Base-by-base conservation (phyloP, 768 basidiomycete species). In the Leucocoprinus birnbaumii region DNA sequence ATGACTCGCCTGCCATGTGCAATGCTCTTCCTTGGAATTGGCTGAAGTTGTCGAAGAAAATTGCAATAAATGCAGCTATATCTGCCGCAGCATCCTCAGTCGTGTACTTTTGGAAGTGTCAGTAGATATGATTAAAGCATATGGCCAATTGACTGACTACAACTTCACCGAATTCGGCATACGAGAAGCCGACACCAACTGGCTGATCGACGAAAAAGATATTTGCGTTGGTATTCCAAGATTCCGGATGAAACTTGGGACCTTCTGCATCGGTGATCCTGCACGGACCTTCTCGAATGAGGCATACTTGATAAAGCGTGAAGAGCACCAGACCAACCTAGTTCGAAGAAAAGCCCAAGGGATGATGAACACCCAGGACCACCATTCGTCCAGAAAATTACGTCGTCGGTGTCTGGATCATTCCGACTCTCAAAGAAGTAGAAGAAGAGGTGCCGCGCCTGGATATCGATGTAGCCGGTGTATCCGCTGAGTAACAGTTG, bases 51-150 rank as follows among this genome's bases (percentile, higher is more conserved):
- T 91, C 85, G 61, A 91, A 89, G 70, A 91, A 91, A 53, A 93
- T 86, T 2, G 80, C 73, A 51, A 91, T 73, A 68, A 92, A 92
- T 0, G 89, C 85, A 47, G 86, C 76, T 37, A 91, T 73, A 62
- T 92, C 86, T 58, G 79, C 80, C 3, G 89, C 86, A 0, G 90
- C 91, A n/a, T 84, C 84, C 67, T 92, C 89, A 0, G 90, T 88
- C 0, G 86, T 90, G 48, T 76, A 75, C 84, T 86, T 40, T 16
- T 35, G 16, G 37, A 0, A 16, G 16, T 8, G 54, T 38, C 6
- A 16, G 3, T 27, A 22, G 21, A 10, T 25, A 11, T 27, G 22
- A 34, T 24, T 31, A 25, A 35, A 2, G 16, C 46, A 3, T 13
- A 45, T 24, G 31, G 21, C 50, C 27, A 8, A 11, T n/a, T 19